A percentile compares a stretch with the other conserved stretches of the same genome.
These are phyloP conservation scores for Chlorella variabilis DNA, from an alignment of 163 green algal species.

Conservation along the genomic window DNA sequence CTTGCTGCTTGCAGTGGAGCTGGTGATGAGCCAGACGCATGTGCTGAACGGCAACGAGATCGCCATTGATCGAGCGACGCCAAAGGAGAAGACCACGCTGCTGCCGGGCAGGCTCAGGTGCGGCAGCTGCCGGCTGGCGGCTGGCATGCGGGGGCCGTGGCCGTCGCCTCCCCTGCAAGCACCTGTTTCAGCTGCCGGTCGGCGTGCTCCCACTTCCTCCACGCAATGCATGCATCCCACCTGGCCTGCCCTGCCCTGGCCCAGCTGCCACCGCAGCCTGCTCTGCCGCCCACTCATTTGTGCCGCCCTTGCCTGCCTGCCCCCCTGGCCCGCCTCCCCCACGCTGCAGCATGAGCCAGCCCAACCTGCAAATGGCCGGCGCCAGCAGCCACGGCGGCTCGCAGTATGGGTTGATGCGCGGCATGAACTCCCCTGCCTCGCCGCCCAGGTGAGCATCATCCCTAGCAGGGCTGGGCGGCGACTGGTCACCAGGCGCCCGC, in stretches of 20 bases:
- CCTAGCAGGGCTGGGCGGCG: background rate
- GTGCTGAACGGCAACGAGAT: conserved; percentile 86
- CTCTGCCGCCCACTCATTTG: too few relatives aligned
- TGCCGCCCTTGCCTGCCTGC: too few relatives aligned
- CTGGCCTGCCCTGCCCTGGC: background rate
- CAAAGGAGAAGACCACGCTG: conserved; percentile 70
- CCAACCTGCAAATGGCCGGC: conserved; percentile 42
- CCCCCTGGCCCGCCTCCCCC: too few relatives aligned
- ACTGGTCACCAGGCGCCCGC: too few relatives aligned
- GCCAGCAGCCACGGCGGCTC: conserved; percentile 7
- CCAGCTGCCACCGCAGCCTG: too few relatives aligned
- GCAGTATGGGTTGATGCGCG: background rate
- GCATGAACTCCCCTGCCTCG: background rate
- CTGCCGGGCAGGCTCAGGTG: conserved; percentile 24
- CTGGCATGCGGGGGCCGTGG: too few relatives aligned
- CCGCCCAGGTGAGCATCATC: background rate
- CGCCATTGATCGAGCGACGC: conserved; percentile 87
- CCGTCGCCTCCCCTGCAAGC: too few relatives aligned
- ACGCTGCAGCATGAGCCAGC: conserved; percentile 39
- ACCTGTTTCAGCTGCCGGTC: too few relatives aligned
- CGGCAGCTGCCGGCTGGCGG: background rate
- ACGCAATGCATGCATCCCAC: too few relatives aligned
- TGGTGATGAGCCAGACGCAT: conserved; percentile 78
- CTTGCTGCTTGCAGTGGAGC: conserved; percentile 35
- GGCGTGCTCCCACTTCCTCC: too few relatives aligned